Percentiles rank a stretch among this genome's conserved stretches.
phyloP scores from a whole-genome alignment of 2,329 filamentous ascomycete genomes.

The Coniosporium tulheliwenetii region DNA sequence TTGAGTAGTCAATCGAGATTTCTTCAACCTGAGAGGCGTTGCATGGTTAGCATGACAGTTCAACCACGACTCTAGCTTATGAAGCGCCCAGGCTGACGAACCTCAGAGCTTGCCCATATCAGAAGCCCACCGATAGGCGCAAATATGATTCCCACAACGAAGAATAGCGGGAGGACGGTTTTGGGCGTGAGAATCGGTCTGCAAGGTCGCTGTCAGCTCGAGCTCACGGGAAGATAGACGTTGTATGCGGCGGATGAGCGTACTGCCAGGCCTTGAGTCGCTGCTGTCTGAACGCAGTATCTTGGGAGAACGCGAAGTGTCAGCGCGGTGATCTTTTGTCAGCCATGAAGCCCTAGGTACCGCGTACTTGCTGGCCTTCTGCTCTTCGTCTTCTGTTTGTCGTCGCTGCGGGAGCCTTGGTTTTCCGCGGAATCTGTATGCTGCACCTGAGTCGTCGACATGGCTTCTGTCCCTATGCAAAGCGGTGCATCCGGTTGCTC shows the following conservation, averaged over 20 bases:
- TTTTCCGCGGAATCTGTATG: conserved; percentile 25
- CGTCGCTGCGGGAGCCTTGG: conserved; percentile 23
- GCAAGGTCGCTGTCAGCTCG: conserved; percentile 22
- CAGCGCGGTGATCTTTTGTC: background rate
- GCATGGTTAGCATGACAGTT: conserved; percentile 5
- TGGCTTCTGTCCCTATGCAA: conserved; percentile 6
- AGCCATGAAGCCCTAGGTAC: conserved; percentile 4
- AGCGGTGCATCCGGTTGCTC: background rate
- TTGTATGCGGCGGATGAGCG: conserved; percentile 25
- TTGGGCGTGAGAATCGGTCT: conserved; percentile 92
- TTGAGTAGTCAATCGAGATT: conserved; percentile 77
- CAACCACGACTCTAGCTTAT: no score
- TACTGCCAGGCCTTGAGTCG: conserved; percentile 97
- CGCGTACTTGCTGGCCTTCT: conserved; percentile 72
- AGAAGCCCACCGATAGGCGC: conserved; percentile 81
- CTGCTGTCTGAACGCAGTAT: conserved; percentile 94
- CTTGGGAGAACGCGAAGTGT: conserved; percentile 27
- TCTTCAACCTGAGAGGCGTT: conserved; percentile 57
- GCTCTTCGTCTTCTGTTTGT: conserved; percentile 72
- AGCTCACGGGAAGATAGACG: background rate
- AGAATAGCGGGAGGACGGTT: conserved; percentile 83
- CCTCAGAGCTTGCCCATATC: conserved; percentile 70
- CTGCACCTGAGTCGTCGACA: conserved; percentile 31
- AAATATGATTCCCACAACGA: conserved; percentile 79
- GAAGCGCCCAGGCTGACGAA: conserved; percentile 16